Evolutionary conservation across 1,284 basidiomycete species (phyloP).

Genomic region (Golubevia sp.): DNA sequence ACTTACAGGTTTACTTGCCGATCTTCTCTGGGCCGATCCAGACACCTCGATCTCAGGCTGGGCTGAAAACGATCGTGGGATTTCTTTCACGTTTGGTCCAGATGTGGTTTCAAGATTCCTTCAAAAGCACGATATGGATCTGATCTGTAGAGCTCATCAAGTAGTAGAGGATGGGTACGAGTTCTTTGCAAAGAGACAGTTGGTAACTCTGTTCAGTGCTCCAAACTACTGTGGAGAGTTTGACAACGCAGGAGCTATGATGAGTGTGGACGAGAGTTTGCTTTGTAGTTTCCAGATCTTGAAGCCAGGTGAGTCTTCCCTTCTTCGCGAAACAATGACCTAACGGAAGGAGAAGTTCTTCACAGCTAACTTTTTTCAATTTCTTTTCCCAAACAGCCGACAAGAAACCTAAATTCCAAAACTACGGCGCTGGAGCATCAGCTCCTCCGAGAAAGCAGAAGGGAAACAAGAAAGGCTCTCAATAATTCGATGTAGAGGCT

Average conservation of each 20-base stretch:
- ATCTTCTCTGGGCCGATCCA: conserved; percentile 1
- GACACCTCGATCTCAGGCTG: not conserved
- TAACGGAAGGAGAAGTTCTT: not conserved
- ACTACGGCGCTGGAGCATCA: not conserved
- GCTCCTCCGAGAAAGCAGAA: not conserved
- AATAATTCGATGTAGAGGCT: no score
- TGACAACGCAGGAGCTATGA: conserved; percentile 1
- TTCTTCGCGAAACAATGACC: not conserved
- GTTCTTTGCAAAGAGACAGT: not conserved
- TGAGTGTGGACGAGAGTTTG: conserved; percentile 1
- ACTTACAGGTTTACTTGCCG: not conserved
- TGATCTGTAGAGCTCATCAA: conserved; percentile 1
- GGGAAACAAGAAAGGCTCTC: not conserved
- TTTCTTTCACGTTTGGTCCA: conserved; percentile 2
- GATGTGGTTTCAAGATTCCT: not conserved
- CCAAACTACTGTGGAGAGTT: conserved; percentile 1
- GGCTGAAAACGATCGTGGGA: not conserved
- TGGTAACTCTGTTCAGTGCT: not conserved
- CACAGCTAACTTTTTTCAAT: not conserved
- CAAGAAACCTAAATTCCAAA: not conserved
- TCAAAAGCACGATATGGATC: not conserved
- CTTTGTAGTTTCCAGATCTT: not conserved
- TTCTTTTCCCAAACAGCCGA: not conserved
- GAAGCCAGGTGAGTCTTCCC: not conserved
- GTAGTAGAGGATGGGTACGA: conserved; percentile 1